Evolutionary conservation across 1,284 basidiomycete species (phyloP).

Genomic region (Coriolopsis trogii): DNA sequence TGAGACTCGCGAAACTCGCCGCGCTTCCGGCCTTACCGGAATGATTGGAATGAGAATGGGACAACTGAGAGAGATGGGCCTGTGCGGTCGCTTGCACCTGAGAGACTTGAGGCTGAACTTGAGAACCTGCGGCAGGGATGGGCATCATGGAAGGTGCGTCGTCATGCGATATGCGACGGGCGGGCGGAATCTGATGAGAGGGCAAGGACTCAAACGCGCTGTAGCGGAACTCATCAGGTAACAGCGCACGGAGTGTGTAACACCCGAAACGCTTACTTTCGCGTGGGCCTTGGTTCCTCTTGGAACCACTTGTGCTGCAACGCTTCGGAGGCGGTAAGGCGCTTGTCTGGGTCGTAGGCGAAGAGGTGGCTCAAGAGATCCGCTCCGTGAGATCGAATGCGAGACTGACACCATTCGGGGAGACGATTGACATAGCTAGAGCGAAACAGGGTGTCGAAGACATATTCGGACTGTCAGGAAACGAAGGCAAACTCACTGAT

Average conservation of each 20-base stretch:
- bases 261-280: conserved; percentile 64
- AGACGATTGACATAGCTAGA: conserved; percentile 70
- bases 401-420: conserved; percentile 77
- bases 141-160: conserved; percentile 81
- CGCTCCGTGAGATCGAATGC: conserved; percentile 68
- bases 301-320: conserved; percentile 83
- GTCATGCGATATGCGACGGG: conserved; percentile 75
- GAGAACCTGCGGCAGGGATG: conserved; percentile 44
- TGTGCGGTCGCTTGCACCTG: conserved; percentile 41
- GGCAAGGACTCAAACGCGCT: conserved; percentile 66
- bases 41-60: conserved; percentile 44
- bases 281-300: conserved; percentile 75
- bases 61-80: conserved; percentile 36
- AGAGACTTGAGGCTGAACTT: conserved; percentile 40
- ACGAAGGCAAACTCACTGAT: conserved; percentile 65
- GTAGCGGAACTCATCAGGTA: neutral
- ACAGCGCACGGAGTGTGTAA: neutral
- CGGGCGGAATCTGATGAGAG: conserved; percentile 66
- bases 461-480: conserved; percentile 4
- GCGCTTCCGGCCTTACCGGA: conserved; percentile 53
- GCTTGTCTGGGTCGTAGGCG: conserved; percentile 87
- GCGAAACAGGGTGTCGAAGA: conserved; percentile 2
- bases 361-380: conserved; percentile 88
- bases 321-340: conserved; percentile 84
- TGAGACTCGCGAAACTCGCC: conserved; percentile 53